A percentile compares a stretch with the other conserved stretches of the same genome.
These are phyloP conservation scores for Oryza officinalis DNA, from an alignment of 176 grass and related monocot genomes.

Conservation along the genomic window DNA sequence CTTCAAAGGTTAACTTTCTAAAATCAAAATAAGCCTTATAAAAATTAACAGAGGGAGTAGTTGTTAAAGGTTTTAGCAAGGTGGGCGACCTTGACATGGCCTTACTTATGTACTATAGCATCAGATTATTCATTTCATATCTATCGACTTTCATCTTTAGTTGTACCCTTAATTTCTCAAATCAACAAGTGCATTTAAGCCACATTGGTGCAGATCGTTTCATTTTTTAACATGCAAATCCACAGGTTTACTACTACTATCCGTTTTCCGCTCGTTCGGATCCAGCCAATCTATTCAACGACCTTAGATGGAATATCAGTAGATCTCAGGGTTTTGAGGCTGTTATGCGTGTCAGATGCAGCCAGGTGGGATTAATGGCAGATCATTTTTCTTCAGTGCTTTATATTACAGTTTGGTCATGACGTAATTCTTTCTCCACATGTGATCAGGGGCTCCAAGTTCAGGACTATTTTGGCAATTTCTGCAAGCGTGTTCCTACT, in stretches of 20 bases:
- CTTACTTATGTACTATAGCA: neutral
- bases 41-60: neutral
- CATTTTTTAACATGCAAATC: constrained; percentile 24
- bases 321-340: constrained; percentile 92
- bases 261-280: constrained; percentile 90
- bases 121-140: neutral
- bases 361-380: constrained; percentile 58
- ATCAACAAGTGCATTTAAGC: neutral
- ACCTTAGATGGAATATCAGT: constrained; percentile 95
- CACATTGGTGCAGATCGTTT: neutral
- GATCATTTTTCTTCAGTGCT: constrained; percentile 1
- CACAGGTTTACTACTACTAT: constrained; percentile 91
- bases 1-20: too few species aligned
- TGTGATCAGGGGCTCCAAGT: constrained; percentile 75
- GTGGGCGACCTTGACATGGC: neutral
- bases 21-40: neutral
- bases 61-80: neutral
- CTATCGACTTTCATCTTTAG: neutral
- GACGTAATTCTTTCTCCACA: constrained; percentile 22
- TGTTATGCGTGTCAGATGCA: constrained; percentile 90
- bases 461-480: constrained; percentile 83
- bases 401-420: constrained; percentile 24
- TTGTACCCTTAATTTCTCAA: neutral
- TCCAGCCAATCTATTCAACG: constrained; percentile 84
- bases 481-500: constrained; percentile 91